Base-by-base conservation (phyloP, 331 rosid species). In the Quercus tomentella region DNA sequence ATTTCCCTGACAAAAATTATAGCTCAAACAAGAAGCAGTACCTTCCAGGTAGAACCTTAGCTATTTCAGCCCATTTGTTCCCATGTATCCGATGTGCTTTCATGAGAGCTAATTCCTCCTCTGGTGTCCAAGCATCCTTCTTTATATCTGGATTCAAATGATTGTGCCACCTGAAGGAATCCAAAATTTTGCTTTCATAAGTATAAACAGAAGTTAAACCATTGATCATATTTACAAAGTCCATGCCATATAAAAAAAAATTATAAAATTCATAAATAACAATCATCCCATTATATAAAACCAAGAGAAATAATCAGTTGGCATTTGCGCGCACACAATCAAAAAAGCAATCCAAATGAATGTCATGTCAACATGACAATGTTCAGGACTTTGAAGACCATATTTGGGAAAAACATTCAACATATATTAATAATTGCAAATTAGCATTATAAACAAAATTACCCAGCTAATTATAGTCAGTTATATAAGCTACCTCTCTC, bases 31-130 rank as follows among this genome's bases (percentile, higher is more conserved):
- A 80, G 70, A 82, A 86, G 63, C 62, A 77, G 70, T 80, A 96
- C 98, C 99, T 96, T 93, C 99, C 99, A 26, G 92, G 91, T 69
- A 96, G 85, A 70, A 88, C 94, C 91, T 86, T 91, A 28, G 99
- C 99, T 74, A 96, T 96, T 88, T 96, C 97, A 60, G 99, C 99
- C 99, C 99, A 96, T 86, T 90, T 93, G 84, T 96, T 96, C 86
- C 98, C 99, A 83, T 91, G 86, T 17, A 69, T 56, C 75, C 37
- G 90, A 88, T 96, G 99, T 81, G 98, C 97, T 76, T 89, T 84
- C 97, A 96, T 96, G 63, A 96, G 87, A 66, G 92, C 89, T 76
- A 88, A 72, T 86, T 96, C 99, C 91, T 96, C 99, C 52, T 89
- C 97, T 82, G 86, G 75, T 3, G 94, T 89, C 99, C 99, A 96